These are phyloP conservation scores for Citrus hindsii DNA, from an alignment of 345 rosid genomes.

Conservation along the genomic window DNA sequence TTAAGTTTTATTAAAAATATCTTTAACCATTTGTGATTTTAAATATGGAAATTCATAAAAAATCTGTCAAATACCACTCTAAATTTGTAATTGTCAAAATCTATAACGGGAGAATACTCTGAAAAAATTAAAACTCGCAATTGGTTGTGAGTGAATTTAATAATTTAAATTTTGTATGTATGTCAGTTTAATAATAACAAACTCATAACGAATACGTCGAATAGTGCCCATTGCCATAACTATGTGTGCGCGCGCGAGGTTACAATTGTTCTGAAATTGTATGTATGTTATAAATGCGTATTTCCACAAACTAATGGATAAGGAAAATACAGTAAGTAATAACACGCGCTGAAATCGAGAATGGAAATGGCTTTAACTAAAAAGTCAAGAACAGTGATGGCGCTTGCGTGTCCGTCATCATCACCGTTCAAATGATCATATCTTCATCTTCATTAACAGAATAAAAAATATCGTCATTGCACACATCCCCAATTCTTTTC, in stretches of 20 bases:
- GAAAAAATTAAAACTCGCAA: too few species aligned
- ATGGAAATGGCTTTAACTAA: neutral
- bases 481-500: neutral
- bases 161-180: too few species aligned
- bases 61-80: rapidly evolving
- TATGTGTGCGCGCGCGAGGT: too few species aligned
- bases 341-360: neutral
- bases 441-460: neutral
- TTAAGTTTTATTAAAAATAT: too few species aligned
- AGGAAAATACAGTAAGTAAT: neutral
- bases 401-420: neutral
- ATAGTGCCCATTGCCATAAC: too few species aligned
- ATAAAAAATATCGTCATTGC: neutral
- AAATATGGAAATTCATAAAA: rapidly evolving
- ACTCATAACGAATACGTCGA: too few species aligned
- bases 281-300: too few species aligned
- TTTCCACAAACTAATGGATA: too few species aligned
- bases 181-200: too few species aligned
- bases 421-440: neutral
- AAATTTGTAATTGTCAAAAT: too few species aligned
- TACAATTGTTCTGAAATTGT: too few species aligned
- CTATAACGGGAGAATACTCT: rapidly evolving
- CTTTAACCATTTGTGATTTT: too few species aligned
- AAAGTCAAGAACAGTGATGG: neutral
- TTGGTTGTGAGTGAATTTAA: rapidly evolving